A percentile compares a stretch with the other conserved stretches of the same genome.
These are phyloP conservation scores for Bidens hawaiensis DNA, from an alignment of 140 eudicot genomes.

Conservation along the genomic window DNA sequence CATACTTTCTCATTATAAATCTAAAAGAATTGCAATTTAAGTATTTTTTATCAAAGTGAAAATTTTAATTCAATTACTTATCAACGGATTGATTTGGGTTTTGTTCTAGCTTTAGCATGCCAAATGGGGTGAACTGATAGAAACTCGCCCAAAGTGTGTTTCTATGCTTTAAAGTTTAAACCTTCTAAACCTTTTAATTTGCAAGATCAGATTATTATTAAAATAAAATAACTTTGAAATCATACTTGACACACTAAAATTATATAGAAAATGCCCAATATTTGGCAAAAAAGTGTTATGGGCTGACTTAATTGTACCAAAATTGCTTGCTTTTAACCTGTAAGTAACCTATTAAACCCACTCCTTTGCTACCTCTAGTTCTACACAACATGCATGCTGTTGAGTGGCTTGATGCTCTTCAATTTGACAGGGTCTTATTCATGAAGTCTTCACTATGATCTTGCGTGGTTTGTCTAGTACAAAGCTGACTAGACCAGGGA, in stretches of 20 bases:
- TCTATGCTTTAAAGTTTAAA: not conserved
- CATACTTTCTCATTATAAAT: not conserved
- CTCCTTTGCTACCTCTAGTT: not conserved
- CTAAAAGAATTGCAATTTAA: not conserved
- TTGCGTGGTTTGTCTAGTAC: conserved; percentile 89
- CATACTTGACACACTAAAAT: not conserved
- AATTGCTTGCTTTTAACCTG: not conserved
- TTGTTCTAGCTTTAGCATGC: not conserved
- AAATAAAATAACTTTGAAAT: not conserved
- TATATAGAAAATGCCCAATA: not conserved
- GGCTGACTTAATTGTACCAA: not conserved
- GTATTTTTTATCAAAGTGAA: not conserved
- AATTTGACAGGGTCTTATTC: conserved; percentile 70
- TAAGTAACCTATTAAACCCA: not conserved
- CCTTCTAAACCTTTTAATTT: not conserved
- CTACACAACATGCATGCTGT: not conserved
- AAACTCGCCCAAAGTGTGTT: not conserved
- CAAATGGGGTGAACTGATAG: not conserved
- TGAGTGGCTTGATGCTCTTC: not conserved
- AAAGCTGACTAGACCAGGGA: conserved; percentile 87
- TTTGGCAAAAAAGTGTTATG: not conserved
- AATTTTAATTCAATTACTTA: not conserved
- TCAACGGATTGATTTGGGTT: not conserved
- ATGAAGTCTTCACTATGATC: conserved; percentile 73
- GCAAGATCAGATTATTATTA: not conserved